Evolutionary conservation across 1,284 basidiomycete genomes (phyloP).

Genomic region (Cryptococcus floricola): DNA sequence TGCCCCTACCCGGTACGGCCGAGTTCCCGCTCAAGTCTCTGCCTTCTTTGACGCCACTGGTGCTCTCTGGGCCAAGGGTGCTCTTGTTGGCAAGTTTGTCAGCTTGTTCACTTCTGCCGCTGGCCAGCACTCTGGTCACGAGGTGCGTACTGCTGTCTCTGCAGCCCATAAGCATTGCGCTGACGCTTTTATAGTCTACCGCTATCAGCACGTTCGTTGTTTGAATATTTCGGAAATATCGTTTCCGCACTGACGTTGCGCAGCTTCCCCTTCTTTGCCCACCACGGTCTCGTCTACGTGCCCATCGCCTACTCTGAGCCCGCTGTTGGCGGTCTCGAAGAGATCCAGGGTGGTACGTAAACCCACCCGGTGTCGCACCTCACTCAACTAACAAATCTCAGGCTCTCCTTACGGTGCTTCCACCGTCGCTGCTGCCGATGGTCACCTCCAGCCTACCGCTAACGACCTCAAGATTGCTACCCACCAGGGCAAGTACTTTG

Average conservation of each 20-base stretch:
- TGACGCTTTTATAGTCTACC: slow-evolving; percentile 51
- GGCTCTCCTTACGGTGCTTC: slow-evolving; percentile 65
- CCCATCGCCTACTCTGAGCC: slow-evolving; percentile 55
- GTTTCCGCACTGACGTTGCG: slow-evolving; percentile 13
- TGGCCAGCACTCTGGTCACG: slow-evolving; percentile 49
- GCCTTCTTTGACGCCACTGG: slow-evolving; percentile 71
- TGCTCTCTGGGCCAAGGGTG: slow-evolving; percentile 64
- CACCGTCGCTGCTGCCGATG: slow-evolving; percentile 62
- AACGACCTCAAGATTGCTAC: slow-evolving; percentile 64
- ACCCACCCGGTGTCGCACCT: too few species aligned
- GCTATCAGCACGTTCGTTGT: slow-evolving; percentile 46
- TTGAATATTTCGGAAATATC: too few species aligned
- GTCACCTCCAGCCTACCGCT: slow-evolving; percentile 59
- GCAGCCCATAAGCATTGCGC: not conserved
- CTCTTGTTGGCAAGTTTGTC: slow-evolving; percentile 73
- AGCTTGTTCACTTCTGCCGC: slow-evolving; percentile 39
- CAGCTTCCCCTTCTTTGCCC: slow-evolving; percentile 67
- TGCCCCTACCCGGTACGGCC: slow-evolving; percentile 65
- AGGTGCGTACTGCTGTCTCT: slow-evolving; percentile 19
- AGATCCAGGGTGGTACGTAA: slow-evolving; percentile 49
- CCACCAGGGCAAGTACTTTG: slow-evolving; percentile 57
- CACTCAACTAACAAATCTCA: slow-evolving; percentile 38
- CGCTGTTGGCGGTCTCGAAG: slow-evolving; percentile 55
- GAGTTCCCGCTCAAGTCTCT: slow-evolving; percentile 52
- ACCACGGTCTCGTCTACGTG: slow-evolving; percentile 60